Evolutionary conservation across 78 protist species (phyloP).

Genomic region (Emiliania huxleyi): DNA sequence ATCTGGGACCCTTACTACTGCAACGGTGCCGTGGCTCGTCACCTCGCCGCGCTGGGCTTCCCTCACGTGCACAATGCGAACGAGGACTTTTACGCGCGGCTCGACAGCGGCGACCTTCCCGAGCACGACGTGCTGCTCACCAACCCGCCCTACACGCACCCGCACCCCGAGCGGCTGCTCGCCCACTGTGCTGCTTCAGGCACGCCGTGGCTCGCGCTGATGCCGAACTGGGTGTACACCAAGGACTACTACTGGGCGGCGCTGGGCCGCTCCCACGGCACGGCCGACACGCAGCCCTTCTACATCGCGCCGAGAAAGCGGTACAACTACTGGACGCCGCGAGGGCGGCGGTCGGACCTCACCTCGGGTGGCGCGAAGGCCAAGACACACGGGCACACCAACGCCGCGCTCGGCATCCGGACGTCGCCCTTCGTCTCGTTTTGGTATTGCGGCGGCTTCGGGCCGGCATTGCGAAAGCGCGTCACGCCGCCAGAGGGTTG

Average conservation of each 20-base stretch:
- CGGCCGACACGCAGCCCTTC: too few species aligned
- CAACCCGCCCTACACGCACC: conserved; percentile 40
- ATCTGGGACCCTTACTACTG: conserved; percentile 50
- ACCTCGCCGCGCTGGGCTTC: conserved; percentile 9
- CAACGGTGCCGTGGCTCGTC: conserved; percentile 21
- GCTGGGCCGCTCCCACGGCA: too few species aligned
- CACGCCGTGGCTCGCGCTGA: conserved; percentile 6
- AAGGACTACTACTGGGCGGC: too few species aligned
- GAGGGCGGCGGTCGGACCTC: not conserved
- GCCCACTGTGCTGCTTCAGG: not conserved
- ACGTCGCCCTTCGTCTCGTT: conserved; percentile 22
- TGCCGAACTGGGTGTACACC: conserved; percentile 30
- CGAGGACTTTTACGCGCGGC: conserved; percentile 35
- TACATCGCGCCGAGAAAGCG: conserved; percentile 16
- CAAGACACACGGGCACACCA: conserved; percentile 4
- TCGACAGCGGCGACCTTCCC: not conserved
- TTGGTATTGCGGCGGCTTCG: not conserved
- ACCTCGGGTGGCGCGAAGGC: not conserved
- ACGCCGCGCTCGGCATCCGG: not conserved
- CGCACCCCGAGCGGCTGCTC: conserved; percentile 29
- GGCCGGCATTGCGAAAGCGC: too few species aligned
- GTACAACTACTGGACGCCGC: conserved; percentile 26
- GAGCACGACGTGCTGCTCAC: conserved; percentile 35
- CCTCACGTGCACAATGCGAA: not conserved
- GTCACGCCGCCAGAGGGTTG: not conserved